These are phyloP conservation scores for Fusarium haematococcum DNA, from an alignment of 2,329 filamentous ascomycete genomes.

Conservation along the genomic window DNA sequence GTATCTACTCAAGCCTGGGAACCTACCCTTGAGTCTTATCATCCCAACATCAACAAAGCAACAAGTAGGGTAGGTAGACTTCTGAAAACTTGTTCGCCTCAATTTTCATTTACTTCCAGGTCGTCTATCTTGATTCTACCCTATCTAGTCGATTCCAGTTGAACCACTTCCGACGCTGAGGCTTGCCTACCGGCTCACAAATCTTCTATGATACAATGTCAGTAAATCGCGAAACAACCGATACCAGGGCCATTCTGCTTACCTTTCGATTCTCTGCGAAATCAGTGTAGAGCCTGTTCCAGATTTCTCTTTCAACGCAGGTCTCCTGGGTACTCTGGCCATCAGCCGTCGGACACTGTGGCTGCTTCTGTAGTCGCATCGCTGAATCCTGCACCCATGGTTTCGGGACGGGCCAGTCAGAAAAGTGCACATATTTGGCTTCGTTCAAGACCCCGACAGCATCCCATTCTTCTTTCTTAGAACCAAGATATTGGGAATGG, in stretches of 20 bases:
- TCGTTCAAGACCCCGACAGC: conserved; percentile 64
- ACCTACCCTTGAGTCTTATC: neutral
- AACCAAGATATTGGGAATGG: conserved; percentile 57
- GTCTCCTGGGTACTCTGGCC: neutral
- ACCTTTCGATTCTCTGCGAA: conserved; percentile 27
- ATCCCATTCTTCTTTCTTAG: conserved; percentile 66
- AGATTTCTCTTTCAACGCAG: conserved; percentile 25
- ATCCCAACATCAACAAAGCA: neutral
- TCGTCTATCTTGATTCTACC: neutral
- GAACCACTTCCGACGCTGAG: conserved; percentile 12
- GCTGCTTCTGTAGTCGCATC: conserved; percentile 1
- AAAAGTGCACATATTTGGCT: conserved; percentile 77
- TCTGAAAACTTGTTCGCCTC: neutral
- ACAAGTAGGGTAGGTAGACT: neutral
- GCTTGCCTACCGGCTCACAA: conserved; percentile 10
- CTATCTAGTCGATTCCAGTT: conserved; percentile 13
- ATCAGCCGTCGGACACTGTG: neutral
- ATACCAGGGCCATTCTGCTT: neutral
- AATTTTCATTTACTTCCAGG: neutral
- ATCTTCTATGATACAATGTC: conserved; percentile 8
- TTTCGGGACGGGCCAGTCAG: conserved; percentile 78
- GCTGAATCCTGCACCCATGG: conserved; percentile 52
- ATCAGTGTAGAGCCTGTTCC: conserved; percentile 32
- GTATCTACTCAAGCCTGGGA: neutral
- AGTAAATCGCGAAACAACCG: neutral